These are phyloP conservation scores for Diplotaxis tenuifolia DNA, from an alignment of 345 rosid genomes.

Conservation along the genomic window DNA sequence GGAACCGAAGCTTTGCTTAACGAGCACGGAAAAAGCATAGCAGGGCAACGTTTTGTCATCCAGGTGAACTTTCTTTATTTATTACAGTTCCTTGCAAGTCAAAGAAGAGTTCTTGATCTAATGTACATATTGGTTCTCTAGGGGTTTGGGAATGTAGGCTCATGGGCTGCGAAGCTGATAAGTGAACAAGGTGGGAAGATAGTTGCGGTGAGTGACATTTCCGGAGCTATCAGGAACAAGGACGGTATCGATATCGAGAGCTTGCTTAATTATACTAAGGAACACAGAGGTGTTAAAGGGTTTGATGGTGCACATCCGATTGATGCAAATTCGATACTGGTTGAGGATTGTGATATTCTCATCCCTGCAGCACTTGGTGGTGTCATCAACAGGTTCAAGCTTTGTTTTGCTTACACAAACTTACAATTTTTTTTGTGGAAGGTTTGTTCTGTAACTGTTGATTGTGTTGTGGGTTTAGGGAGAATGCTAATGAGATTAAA, in stretches of 20 bases:
- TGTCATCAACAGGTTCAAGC: constrained; percentile 75
- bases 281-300: constrained; percentile 76
- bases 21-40: constrained; percentile 69
- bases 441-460: not conserved
- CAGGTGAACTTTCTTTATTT: constrained; percentile 48
- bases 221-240: constrained; percentile 87
- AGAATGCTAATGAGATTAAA: constrained; percentile 79
- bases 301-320: constrained; percentile 61
- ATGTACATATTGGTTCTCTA: constrained; percentile 8
- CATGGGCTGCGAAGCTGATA: constrained; percentile 96
- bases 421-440: not conserved
- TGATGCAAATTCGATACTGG: constrained; percentile 59
- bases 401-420: constrained; percentile 8
- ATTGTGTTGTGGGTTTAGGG: constrained; percentile 45
- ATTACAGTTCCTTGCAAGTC: not conserved
- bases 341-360: constrained; percentile 85
- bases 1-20: constrained; percentile 91
- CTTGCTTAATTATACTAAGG: constrained; percentile 61
- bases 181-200: constrained; percentile 75
- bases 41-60: constrained; percentile 76
- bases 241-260: constrained; percentile 71
- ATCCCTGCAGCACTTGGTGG: constrained; percentile 99
- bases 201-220: constrained; percentile 80
- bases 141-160: constrained; percentile 99
- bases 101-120: not conserved